These are phyloP conservation scores for Selenicereus undatus DNA, from an alignment of 148 eudicot genomes.

Conservation along the genomic window DNA sequence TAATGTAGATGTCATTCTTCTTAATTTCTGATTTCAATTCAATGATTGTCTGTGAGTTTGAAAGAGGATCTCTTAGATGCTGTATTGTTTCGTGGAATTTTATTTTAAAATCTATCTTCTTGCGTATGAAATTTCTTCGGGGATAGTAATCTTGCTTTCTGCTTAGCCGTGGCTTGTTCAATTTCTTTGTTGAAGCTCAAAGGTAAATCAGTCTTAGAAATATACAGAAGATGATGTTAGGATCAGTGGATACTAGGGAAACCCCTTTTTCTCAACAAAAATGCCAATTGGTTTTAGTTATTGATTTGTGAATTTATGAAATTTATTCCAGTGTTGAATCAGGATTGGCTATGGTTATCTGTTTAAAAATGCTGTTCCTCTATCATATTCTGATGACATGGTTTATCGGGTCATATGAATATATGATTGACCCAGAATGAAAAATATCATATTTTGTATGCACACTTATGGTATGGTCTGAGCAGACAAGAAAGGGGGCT, in stretches of 20 bases:
- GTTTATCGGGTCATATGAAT: no score
- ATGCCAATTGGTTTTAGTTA: no score
- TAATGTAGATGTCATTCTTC: neutral
- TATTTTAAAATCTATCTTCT: neutral
- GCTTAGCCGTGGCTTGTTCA: neutral
- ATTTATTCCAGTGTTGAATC: neutral
- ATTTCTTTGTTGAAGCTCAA: neutral
- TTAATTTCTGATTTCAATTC: neutral
- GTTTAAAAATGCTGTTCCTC: neutral
- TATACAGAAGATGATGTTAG: neutral
- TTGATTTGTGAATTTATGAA: no score
- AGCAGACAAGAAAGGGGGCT: neutral
- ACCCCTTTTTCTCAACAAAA: no score
- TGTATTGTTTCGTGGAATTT: neutral
- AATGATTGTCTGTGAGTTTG: conserved; percentile 4
- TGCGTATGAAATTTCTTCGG: neutral
- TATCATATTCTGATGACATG: neutral
- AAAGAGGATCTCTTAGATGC: neutral
- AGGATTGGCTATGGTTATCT: neutral
- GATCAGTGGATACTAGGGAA: neutral
- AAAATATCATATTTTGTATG: conserved; percentile 1
- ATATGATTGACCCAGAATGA: neutral
- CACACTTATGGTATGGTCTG: neutral
- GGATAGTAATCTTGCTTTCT: neutral
- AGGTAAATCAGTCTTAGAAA: neutral